phyloP scores from a whole-genome alignment of 306 rosid genomes.

The Trifolium pratense region DNA sequence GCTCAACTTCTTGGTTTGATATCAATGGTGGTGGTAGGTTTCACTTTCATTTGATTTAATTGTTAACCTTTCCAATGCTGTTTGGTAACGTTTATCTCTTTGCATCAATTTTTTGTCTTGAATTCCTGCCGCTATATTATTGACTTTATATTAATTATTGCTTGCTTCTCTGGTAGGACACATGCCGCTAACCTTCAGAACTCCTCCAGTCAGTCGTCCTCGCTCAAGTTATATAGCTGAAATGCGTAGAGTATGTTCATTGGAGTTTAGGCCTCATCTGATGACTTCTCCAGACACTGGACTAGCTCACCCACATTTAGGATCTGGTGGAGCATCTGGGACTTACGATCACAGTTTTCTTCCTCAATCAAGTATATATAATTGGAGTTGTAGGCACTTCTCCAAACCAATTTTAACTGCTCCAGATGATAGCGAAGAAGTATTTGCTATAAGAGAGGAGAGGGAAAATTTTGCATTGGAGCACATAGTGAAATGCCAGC shows the following conservation, averaged over 20 bases:
- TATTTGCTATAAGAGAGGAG: slow-evolving; percentile 81
- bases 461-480: slow-evolving; percentile 88
- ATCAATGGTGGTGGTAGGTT: slow-evolving; percentile 89
- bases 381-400: slow-evolving; percentile 96
- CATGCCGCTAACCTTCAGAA: slow-evolving; percentile 83
- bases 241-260: slow-evolving; percentile 92
- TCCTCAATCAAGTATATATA: slow-evolving; percentile 89
- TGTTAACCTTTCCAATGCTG: slow-evolving; percentile 22
- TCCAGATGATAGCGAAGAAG: slow-evolving; percentile 75
- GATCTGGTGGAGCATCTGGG: slow-evolving; percentile 49
- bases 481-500: slow-evolving; percentile 90
- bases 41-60: slow-evolving; percentile 15
- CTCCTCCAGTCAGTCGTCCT: slow-evolving; percentile 99
- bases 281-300: slow-evolving; percentile 91
- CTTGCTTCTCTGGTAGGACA: slow-evolving; percentile 64
- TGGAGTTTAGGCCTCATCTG: slow-evolving; percentile 89
- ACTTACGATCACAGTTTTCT: slow-evolving; percentile 80
- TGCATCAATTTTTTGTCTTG: slow-evolving; percentile 24
- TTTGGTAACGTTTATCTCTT: slow-evolving; percentile 24
- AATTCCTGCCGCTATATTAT: slow-evolving; percentile 14
- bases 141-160: slow-evolving; percentile 27
- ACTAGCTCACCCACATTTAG: slow-evolving; percentile 92
- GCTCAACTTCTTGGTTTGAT: slow-evolving; percentile 94
- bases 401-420: slow-evolving; percentile 85
- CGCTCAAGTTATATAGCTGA: slow-evolving; percentile 78